Evolutionary conservation across 805 yeast genomes (phyloP).

Genomic region (Spathaspora arborariae): DNA sequence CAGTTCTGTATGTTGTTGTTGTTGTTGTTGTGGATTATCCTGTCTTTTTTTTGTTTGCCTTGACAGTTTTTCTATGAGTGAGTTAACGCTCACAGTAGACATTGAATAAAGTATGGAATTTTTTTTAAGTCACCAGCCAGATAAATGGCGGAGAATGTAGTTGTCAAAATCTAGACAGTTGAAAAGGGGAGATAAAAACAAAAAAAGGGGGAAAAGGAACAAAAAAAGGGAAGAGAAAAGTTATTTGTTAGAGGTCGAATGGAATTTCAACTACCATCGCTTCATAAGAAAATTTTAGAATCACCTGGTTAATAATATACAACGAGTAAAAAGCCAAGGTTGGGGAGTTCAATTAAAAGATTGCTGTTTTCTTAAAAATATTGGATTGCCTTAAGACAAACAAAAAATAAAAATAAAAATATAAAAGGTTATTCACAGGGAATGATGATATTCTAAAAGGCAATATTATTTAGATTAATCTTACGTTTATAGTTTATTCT

Average conservation of each 20-base stretch:
- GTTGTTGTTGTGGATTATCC: conserved; percentile 1
- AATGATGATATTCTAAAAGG: too few relatives aligned
- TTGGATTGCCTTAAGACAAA: background rate
- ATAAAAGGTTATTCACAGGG: too few relatives aligned
- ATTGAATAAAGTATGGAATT: conserved; percentile 1
- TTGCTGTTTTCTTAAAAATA: background rate
- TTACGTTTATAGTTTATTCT: background rate
- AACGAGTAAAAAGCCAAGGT: background rate
- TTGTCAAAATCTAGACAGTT: background rate
- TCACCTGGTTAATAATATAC: background rate
- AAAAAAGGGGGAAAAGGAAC: background rate
- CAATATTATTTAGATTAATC: too few relatives aligned
- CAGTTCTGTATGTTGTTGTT: background rate
- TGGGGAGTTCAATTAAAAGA: background rate
- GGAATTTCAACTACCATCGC: background rate
- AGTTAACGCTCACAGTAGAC: conserved; percentile 38
- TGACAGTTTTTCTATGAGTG: conserved; percentile 30
- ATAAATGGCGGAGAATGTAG: background rate
- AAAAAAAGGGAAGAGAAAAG: background rate
- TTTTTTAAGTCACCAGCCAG: background rate
- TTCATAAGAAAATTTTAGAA: background rate
- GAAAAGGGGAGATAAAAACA: background rate
- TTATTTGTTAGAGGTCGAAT: background rate
- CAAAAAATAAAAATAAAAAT: background rate
- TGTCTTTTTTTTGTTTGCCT: background rate